phyloP scores from a whole-genome alignment of 2,329 filamentous ascomycete species.

The Alternaria sp. region DNA sequence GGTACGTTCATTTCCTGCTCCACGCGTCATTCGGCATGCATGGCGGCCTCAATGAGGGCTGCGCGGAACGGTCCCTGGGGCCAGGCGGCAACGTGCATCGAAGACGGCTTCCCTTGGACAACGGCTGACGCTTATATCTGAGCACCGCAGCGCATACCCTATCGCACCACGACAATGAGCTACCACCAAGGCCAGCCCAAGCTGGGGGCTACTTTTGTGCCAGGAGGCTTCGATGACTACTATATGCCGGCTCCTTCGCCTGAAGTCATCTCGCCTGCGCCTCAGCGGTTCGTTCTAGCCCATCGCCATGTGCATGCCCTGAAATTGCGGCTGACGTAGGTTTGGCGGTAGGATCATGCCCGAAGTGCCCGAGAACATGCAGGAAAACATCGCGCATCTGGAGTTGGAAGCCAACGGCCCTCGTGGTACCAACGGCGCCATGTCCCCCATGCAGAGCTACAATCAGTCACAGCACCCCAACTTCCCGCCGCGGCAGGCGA shows the following conservation, averaged over 20 bases:
- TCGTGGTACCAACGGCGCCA: conserved; percentile 33
- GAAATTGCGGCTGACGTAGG: conserved; percentile 42
- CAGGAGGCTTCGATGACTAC: conserved; percentile 71
- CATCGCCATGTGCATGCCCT: conserved; percentile 18
- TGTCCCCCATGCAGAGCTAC: conserved; percentile 40
- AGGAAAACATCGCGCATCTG: conserved; percentile 89
- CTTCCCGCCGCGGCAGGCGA: conserved; percentile 41
- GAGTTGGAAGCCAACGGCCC: conserved; percentile 75
- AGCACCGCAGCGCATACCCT: conserved; percentile 16
- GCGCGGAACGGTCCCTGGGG: conserved; percentile 16
- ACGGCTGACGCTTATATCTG: conserved; percentile 34
- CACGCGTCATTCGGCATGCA: conserved; percentile 31
- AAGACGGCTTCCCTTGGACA: conserved; percentile 25
- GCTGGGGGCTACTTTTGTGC: conserved; percentile 68
- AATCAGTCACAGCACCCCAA: conserved; percentile 32
- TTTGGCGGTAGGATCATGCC: conserved; percentile 75
- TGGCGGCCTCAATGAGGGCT: conserved; percentile 25
- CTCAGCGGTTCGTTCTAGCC: conserved; percentile 65
- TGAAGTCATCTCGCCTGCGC: conserved; percentile 72
- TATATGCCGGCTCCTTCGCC: conserved; percentile 64
- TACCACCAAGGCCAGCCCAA: conserved; percentile 45
- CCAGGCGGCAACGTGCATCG: conserved; percentile 19
- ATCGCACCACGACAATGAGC: conserved; percentile 38
- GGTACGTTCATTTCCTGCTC: conserved; percentile 29
- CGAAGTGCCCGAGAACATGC: conserved; percentile 96